Conservation (phyloP, 176 grass and related monocot species). For the Metroxylon sagu region DNA sequence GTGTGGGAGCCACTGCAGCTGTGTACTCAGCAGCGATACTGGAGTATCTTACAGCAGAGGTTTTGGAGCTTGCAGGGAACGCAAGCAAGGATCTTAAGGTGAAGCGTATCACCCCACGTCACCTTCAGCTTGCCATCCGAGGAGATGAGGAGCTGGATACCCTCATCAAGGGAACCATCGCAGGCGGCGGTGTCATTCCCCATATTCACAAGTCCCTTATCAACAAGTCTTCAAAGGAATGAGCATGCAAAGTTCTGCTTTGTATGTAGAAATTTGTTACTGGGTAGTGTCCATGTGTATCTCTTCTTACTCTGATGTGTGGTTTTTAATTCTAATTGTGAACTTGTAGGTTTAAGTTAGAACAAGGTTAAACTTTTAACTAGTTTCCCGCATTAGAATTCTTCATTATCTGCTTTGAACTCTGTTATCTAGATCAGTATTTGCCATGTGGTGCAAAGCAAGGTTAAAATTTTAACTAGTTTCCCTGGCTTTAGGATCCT, state of each 20-base stretch:
- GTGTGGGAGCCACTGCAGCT: constrained; percentile 64
- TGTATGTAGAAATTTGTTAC: too few relatives aligned
- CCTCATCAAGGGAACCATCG: constrained; percentile 70
- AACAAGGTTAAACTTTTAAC: too few relatives aligned
- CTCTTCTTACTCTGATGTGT: too few relatives aligned
- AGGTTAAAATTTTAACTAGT: too few relatives aligned
- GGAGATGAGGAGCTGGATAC: constrained; percentile 70
- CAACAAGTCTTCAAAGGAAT: constrained; percentile 67
- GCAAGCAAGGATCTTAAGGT: constrained; percentile 80
- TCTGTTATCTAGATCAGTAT: too few relatives aligned
- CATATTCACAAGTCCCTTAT: constrained; percentile 70
- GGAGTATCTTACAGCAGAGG: constrained; percentile 67
- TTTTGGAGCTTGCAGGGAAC: constrained; percentile 59
- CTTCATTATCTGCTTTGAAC: too few relatives aligned
- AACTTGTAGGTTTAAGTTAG: too few relatives aligned
- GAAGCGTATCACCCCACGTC: constrained; percentile 70
- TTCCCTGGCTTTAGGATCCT: too few relatives aligned
- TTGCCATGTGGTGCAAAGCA: too few relatives aligned
- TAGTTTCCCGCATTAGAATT: too few relatives aligned
- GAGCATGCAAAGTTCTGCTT: not conserved
- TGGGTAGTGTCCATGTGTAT: too few relatives aligned
- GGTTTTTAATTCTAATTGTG: too few relatives aligned
- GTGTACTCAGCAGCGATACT: constrained; percentile 68
- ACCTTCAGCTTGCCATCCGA: constrained; percentile 69
- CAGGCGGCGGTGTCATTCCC: constrained; percentile 61